phyloP scores from a whole-genome alignment of 805 yeast species.

The Wickerhamomyces alni region DNA sequence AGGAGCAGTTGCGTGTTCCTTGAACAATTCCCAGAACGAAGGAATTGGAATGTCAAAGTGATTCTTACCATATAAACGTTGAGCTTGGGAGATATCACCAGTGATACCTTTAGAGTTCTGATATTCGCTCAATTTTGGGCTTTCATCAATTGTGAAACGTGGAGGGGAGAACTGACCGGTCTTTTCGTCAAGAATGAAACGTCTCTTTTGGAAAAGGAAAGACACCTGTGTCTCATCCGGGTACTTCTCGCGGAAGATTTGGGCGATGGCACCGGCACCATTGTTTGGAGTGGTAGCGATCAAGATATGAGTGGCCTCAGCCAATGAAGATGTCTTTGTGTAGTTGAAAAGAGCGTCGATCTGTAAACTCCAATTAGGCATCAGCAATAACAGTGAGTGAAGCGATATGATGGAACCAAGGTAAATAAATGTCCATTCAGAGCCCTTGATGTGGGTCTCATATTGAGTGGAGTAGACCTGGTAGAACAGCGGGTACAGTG shows the following conservation, averaged over 20 bases:
- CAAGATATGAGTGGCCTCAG: constrained; percentile 65
- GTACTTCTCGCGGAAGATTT: constrained; percentile 46
- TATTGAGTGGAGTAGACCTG: constrained; percentile 63
- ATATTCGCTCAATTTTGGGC: constrained; percentile 50
- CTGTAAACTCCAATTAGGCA: constrained; percentile 91
- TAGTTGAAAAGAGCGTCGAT: constrained; percentile 70
- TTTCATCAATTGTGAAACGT: constrained; percentile 53
- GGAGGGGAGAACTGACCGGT: constrained; percentile 70
- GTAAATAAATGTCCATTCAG: constrained; percentile 94
- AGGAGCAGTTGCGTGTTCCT: constrained; percentile 98
- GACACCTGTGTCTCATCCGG: constrained; percentile 59
- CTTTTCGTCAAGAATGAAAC: constrained; percentile 64
- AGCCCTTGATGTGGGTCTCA: constrained; percentile 77
- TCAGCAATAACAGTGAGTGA: constrained; percentile 72
- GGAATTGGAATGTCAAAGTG: constrained; percentile 94
- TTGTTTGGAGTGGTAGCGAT: constrained; percentile 79
- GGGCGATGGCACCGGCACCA: constrained; percentile 79
- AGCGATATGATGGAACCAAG: constrained; percentile 66
- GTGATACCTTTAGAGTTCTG: constrained; percentile 50
- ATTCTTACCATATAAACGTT: constrained; percentile 74
- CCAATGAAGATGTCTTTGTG: constrained; percentile 40
- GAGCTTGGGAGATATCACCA: constrained; percentile 43
- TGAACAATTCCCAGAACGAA: constrained; percentile 80
- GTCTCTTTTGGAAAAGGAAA: constrained; percentile 87
- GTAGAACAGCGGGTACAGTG: constrained; percentile 68